Base-by-base conservation (phyloP, 1,139 yeast species). In the Keqinozyma sinolaborantium region DNA sequence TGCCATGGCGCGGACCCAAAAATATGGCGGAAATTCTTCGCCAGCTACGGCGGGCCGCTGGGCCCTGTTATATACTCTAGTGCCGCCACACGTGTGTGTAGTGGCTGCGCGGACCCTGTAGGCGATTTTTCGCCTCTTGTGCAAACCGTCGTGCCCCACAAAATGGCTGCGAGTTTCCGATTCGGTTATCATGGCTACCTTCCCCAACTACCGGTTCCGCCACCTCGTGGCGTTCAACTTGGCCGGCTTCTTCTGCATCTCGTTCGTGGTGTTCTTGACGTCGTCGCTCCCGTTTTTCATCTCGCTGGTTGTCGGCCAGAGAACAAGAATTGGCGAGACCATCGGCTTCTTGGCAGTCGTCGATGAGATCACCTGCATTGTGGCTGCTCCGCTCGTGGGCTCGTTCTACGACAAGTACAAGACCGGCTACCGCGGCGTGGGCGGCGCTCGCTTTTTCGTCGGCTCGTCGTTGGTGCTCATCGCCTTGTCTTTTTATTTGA, bases 241-340 rank as follows among this genome's bases (percentile, higher is more conserved):
- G 13, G 44, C 67, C 3, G 71, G 68, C 33, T 76, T 79, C 46
- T 67, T 70, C 21, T 65, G 79, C 29, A 73, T 82, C 20, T 64
- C 85, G 3, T 62, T 79, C 32, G 76, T 79, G 28, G 87, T 82
- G n/a, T 82, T 81, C 47, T 53, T 81, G 31, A 67, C 79, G 21
- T 70, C 86, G 4, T 74, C 86, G 1, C 88, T 81, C 56, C 78
- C 88, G 3, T 81, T 79, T 48, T 79, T 73, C 49, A 60, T 82
- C 24, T 65, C 76, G 4, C 79, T 78, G 44, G 73, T 78, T 1
- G 55, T 79, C 12, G 73, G 73, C 0, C 50, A 55, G 11, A 53
- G 64, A 5, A 50, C 57, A 4, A 60, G 64, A 28, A 62, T 78
- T 35, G 88, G 88, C 2, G 60, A 64, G 27, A 64, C 72, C 30